Evolutionary conservation across 1,139 yeast species (phyloP), one percentile per base, ranked within the genome.

Genomic region (Nadsonia commutata): DNA sequence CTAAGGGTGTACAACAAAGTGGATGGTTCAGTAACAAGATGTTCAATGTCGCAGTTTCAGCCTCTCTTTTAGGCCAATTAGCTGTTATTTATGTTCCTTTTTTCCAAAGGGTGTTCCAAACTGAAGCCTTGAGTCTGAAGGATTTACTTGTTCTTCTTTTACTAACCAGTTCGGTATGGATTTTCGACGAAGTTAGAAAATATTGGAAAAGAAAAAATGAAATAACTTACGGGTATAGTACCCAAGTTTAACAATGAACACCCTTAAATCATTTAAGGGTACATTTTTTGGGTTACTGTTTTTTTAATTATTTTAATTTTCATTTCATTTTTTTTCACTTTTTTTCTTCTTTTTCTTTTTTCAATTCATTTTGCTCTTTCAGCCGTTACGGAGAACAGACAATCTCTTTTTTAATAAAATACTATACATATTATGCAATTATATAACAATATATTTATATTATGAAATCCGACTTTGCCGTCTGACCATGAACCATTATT

Each of bases 1-100:
- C 85, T 40, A 86, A 84, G 59, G 81, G 94, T 2, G 74, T 81
- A 17, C 80, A 84, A 55, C 81, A 81, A 55, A 58, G 86, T 47
- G 97, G 97, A 0, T 49, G 72, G 31, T 66, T 83, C 56, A 66
- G 71, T 11, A 90, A 90, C 64, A 76, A 72, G 49, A 88, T 88
- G 95, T 90, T 90, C 66, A 90, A 90, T 57, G 67, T 80, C 52
- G 95, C 98, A 0, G 95, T 88, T 17, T 74, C 80, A n/a, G 84
- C 94, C 2, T 85, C 96, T 1, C 63, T 90, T 39, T 46, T 84
- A 40, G 97, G 97, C n/a, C 97, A 90, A 63, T 62, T 88, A 49
- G 82, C 94, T 58, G 97, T 95, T 22, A 80, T 90, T 45, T 90
- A 90, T 59, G 72, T 88, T 40, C 95, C 96, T 46, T 85, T 88